Evolutionary conservation across 73 alveolate genomes (phyloP), one percentile per base, ranked within the genome.

Genomic region (Tetrahymena elliotti): DNA sequence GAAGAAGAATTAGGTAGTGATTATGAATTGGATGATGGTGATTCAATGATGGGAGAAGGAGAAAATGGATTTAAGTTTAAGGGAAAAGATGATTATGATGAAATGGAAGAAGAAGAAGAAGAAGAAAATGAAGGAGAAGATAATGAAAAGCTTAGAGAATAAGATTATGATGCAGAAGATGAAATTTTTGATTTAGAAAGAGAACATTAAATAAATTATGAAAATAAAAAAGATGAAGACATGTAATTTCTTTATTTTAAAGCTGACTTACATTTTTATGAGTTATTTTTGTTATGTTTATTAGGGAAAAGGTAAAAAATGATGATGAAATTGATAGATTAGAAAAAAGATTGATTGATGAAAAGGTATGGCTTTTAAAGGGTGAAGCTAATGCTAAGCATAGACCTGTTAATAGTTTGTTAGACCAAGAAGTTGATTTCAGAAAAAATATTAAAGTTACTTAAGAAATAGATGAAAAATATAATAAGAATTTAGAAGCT

Each of bases 391-490:
- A 37, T 18, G 92, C 83, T 20, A 94, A 92, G 93, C 92, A 83
- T 33, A 94, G 96, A 88, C 96, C 96, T n/a, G 36, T 94, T n/a
- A 94, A 94, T 88, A 47, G 93, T 13, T 92, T 94, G n/a, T 37
- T 94, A 24, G 96, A 94, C 1, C 33, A 94, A 40, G 96, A 94
- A 52, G 52, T 94, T 9, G 96, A 94, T 84, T 94, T 94, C 52
- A 83, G 93, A 47, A 93, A 84, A 34, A 94, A 94, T 47, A 94
- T 94, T 83, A 53, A 84, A 24, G 47, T 33, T n/a, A 68, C 93
- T 22, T 93, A 94, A 34, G 95, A 94, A 38, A 38, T 94, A 41
- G 94, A 68, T 41, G 94, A 93, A 47, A 53, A 88, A 20, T 41
- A 84, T 37, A 68, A 33, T 68, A 35, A 39, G 68, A 88, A 41